A percentile compares a stretch with the other conserved stretches of the same genome.
Evolutionary conservation across 2,329 filamentous ascomycete genomes (phyloP).

Genomic region (Cladophialophora carrionii): DNA sequence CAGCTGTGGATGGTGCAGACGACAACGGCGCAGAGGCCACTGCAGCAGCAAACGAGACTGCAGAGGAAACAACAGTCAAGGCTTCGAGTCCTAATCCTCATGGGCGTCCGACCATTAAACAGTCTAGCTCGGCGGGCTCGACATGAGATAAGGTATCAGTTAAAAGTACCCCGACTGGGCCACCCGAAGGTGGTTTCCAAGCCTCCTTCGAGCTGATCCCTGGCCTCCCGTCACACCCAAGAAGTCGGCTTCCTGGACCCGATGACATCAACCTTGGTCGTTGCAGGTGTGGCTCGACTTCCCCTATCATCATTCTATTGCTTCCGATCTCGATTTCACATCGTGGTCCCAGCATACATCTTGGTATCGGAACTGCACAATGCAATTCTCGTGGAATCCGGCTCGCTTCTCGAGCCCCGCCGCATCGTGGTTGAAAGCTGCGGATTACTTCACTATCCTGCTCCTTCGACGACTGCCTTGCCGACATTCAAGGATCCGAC

Average conservation of each 20-base stretch:
- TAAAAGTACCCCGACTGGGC: neutral
- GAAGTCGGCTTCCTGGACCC: neutral
- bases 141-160: neutral
- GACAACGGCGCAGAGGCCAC: neutral
- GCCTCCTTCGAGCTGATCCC: neutral
- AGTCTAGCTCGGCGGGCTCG: slow-evolving; percentile 3
- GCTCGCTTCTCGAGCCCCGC: neutral
- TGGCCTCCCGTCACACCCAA: neutral
- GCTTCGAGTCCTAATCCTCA: neutral
- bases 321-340: neutral
- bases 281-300: neutral
- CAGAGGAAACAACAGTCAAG: neutral
- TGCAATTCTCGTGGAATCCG: neutral
- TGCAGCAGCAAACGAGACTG: slow-evolving; percentile 1
- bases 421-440: neutral
- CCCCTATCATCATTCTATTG: neutral
- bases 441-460: neutral
- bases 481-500: too few species aligned
- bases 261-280: neutral
- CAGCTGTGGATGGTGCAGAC: neutral
- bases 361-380: neutral
- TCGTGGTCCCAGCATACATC: neutral
- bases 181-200: neutral
- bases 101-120: neutral
- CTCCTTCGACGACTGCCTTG: neutral